Base-by-base conservation (phyloP, 164 flowering plant species). In the Liquidambar formosana region DNA sequence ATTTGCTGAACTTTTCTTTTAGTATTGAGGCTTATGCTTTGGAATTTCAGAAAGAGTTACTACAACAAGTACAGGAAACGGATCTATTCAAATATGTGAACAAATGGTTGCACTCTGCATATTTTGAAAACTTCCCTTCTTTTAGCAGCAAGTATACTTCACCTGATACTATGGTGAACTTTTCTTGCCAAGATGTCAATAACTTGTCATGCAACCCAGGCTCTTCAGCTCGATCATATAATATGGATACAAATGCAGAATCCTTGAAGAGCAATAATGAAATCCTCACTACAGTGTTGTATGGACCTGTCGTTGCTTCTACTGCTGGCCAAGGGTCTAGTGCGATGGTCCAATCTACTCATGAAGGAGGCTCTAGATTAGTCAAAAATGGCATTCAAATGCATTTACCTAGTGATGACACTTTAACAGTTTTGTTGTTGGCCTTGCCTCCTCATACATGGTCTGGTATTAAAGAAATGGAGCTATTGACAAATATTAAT, bases 381-480 rank as follows among this genome's bases (percentile, higher is more conserved):
- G 10, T 54, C 22, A 44, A 41, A 43, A 10, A 26, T 19, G 33
- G 28, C 56, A 19, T 38, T 43, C 12, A 33, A 28, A 28, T 51
- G 41, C 61, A 66, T 41, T 28, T 22, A 16, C 22, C 22, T 2
- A 18, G 19, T 8, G 19, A 52, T 52, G 56, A 52, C 18, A 16
- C 19, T 52, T 18, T 52, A 18, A 52, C 56, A 52, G 56, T 18
- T 13, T 21, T 64, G 13, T 15, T 64, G 16, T 27, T 64, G 19
- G 57, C 67, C 45, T 54, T 64, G 45, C 67, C 67, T 64, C 57
- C 56, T 26, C 33, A 51, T 13, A 64, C 67, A 64, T 64, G 67
- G 67, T 27, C 45, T 51, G 14, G 33, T 25, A 53, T 64, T 8
- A 49, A 64, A 64, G 45, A 64, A 5, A 22, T n/a, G 23, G 49